phyloP scores from a whole-genome alignment of 441 rosid genomes.

The California macrophylla region DNA sequence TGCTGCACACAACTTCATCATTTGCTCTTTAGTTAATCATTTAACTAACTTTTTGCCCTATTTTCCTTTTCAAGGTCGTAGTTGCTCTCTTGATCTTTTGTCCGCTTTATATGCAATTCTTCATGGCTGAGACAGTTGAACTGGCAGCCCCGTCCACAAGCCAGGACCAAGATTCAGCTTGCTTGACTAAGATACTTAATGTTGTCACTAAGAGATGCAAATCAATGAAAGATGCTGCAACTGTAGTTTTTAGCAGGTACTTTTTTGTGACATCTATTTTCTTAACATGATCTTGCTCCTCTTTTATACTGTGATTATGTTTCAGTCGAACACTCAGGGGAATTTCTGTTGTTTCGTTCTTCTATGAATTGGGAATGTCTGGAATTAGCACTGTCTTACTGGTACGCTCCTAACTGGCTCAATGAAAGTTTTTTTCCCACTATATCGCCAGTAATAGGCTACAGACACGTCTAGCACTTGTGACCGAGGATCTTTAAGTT shows the following conservation, averaged over 20 bases:
- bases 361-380: slow-evolving; percentile 52
- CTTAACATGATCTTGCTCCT: background rate
- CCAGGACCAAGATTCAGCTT: slow-evolving; percentile 25
- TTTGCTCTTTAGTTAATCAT: background rate
- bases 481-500: background rate
- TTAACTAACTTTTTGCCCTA: background rate
- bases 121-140: slow-evolving; percentile 34
- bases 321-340: slow-evolving; percentile 40
- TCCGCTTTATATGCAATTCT: slow-evolving; percentile 39
- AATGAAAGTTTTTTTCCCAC: background rate
- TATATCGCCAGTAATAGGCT: background rate
- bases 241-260: slow-evolving; percentile 38
- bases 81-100: slow-evolving; percentile 32
- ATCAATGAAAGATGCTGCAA: slow-evolving; percentile 44
- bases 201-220: slow-evolving; percentile 25
- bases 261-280: background rate
- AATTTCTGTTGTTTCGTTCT: slow-evolving; percentile 43
- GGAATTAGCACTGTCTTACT: slow-evolving; percentile 37
- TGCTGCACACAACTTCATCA: background rate
- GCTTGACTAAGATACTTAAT: slow-evolving; percentile 19
- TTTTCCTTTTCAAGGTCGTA: slow-evolving; percentile 31
- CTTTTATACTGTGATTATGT: background rate
- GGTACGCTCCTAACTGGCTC: slow-evolving; percentile 21
- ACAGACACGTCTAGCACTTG: background rate
- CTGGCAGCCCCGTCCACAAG: slow-evolving; percentile 13